Evolutionary conservation across 352 stramenopile genomes (phyloP).

Genomic region (Phytophthora fragariaefolia): DNA sequence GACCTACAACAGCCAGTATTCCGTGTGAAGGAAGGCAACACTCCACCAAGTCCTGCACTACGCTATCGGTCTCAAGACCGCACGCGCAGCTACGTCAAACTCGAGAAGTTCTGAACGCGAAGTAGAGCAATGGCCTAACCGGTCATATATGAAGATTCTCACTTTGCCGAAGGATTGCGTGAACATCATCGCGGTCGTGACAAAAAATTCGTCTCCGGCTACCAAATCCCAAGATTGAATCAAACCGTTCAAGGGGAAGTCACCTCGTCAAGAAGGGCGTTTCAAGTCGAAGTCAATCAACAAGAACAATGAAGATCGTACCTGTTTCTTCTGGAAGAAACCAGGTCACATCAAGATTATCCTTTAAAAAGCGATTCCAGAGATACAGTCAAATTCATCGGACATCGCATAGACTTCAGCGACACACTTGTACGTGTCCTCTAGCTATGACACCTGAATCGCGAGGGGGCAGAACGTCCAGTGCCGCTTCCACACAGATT

Average conservation of each 20-base stretch:
- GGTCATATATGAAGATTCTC: conserved; percentile 6
- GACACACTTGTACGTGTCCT: neutral
- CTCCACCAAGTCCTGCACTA: too few relatives aligned
- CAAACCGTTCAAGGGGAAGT: neutral
- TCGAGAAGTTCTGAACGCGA: conserved; percentile 1
- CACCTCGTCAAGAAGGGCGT: neutral
- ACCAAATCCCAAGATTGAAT: neutral
- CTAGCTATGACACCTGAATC: neutral
- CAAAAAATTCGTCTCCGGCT: neutral
- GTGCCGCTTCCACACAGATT: neutral
- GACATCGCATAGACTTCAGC: neutral
- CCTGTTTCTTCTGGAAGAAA: conserved; percentile 19
- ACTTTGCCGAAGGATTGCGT: conserved; percentile 5
- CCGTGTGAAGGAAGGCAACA: too few relatives aligned
- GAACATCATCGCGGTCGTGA: neutral
- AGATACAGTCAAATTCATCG: too few relatives aligned
- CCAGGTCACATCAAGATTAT: neutral
- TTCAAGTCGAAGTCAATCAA: neutral
- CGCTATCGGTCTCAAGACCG: too few relatives aligned
- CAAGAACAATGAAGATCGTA: neutral
- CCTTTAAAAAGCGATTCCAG: too few relatives aligned
- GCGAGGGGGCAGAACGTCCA: conserved; percentile 3
- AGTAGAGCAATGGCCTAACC: neutral
- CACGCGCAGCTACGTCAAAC: conserved; percentile 18
- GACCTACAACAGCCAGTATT: too few relatives aligned